Conservation (phyloP, 2,329 filamentous ascomycete species). For the Hirsutella thompsonii region DNA sequence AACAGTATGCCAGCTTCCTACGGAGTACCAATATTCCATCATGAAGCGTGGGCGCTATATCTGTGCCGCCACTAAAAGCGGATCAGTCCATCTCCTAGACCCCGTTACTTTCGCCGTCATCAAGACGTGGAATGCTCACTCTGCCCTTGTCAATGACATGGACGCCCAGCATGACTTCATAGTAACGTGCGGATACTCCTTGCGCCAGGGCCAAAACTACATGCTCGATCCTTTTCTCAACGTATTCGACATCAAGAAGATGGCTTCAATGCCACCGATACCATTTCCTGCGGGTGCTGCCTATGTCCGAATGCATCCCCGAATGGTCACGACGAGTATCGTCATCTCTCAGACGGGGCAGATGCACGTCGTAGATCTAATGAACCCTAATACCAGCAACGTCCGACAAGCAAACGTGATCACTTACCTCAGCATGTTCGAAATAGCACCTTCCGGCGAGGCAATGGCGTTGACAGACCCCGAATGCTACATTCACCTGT, state of each 20-base stretch:
- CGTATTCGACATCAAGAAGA: constrained; percentile 87
- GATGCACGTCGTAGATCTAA: constrained; percentile 89
- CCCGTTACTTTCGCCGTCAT: constrained; percentile 63
- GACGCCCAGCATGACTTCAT: constrained; percentile 92
- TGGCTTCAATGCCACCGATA: constrained; percentile 78
- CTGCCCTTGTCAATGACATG: constrained; percentile 86
- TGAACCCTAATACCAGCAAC: constrained; percentile 82
- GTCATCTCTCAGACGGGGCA: constrained; percentile 86
- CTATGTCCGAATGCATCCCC: constrained; percentile 91
- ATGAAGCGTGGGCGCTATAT: constrained; percentile 89
- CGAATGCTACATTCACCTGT: constrained; percentile 69
- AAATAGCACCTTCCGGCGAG: constrained; percentile 79
- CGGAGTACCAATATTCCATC: constrained; percentile 69
- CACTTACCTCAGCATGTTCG: constrained; percentile 63
- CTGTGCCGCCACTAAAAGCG: constrained; percentile 76
- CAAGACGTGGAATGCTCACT: constrained; percentile 84
- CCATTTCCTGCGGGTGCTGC: constrained; percentile 87
- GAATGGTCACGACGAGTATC: constrained; percentile 88
- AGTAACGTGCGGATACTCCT: constrained; percentile 87
- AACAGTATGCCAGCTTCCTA: constrained; percentile 30
- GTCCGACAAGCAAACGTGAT: constrained; percentile 72
- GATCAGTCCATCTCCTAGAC: constrained; percentile 77
- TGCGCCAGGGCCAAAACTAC: constrained; percentile 57
- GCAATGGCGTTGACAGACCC: constrained; percentile 70
- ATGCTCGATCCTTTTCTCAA: constrained; percentile 90